Conservation (phyloP, 305 asterid species). For the Fraxinus nigra region DNA sequence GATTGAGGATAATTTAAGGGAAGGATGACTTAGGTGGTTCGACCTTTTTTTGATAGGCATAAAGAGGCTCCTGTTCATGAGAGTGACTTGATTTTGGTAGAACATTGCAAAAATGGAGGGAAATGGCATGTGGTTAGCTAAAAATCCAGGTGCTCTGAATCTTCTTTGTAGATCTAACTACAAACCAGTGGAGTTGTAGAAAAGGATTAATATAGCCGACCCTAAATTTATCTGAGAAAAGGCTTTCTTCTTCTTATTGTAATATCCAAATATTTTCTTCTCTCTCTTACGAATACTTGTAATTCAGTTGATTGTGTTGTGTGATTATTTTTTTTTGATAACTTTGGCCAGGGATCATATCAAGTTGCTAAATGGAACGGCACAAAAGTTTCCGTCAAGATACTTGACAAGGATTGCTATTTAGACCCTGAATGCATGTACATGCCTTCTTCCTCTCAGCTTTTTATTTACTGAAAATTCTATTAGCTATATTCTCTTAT, state of each 20-base stretch:
- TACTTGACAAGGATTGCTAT: slow-evolving; percentile 84
- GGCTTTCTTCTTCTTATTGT: not conserved
- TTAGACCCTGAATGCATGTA: slow-evolving; percentile 82
- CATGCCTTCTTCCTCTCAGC: slow-evolving; percentile 23
- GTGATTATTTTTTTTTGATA: slow-evolving; percentile 12
- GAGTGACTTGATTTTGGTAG: not conserved
- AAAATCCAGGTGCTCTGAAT: not conserved
- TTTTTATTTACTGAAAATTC: slow-evolving; percentile 6
- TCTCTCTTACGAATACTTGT: not conserved
- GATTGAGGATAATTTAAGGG: not conserved
- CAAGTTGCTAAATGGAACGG: slow-evolving; percentile 99
- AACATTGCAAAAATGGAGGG: not conserved
- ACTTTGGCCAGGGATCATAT: slow-evolving; percentile 69
- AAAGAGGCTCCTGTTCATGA: not conserved
- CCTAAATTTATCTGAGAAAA: not conserved
- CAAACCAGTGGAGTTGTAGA: not conserved
- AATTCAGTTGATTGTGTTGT: slow-evolving; percentile 8
- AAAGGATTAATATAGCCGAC: not conserved
- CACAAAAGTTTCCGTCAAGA: slow-evolving; percentile 94
- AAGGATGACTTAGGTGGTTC: not conserved
- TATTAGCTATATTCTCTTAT: slow-evolving; percentile 3
- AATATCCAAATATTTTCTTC: not conserved
- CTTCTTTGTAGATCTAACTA: not conserved
- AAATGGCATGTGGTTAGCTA: not conserved
- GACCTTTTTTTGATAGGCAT: not conserved